phyloP scores from a whole-genome alignment of 345 rosid species.

The Arabis hirsuta region DNA sequence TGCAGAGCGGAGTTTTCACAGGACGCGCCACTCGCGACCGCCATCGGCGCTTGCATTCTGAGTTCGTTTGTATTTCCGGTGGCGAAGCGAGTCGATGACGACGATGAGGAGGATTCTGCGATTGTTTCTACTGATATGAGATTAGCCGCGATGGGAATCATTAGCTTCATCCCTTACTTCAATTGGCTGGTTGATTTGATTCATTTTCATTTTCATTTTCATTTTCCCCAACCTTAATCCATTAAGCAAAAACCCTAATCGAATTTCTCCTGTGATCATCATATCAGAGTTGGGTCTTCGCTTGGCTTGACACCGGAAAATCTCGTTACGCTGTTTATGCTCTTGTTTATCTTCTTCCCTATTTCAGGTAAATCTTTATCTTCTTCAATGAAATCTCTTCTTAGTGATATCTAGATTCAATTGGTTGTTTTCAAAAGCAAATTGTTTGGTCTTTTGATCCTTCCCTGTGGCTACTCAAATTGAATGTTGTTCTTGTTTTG shows the following conservation, averaged over 20 bases:
- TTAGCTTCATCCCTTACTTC: constrained; percentile 91
- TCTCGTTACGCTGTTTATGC: constrained; percentile 80
- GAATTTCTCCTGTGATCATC: background rate
- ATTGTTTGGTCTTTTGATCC: too few species aligned
- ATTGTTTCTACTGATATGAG: constrained; percentile 72
- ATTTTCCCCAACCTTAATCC: background rate
- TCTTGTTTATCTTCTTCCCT: constrained; percentile 80
- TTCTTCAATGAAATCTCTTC: too few species aligned
- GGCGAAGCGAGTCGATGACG: constrained; percentile 38
- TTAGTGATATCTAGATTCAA: background rate
- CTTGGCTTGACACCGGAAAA: constrained; percentile 94
- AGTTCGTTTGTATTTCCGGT: constrained; percentile 71
- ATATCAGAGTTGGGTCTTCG: constrained; percentile 90
- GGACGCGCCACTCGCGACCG: constrained; percentile 72
- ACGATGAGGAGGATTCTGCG: constrained; percentile 54
- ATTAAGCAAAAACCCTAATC: background rate
- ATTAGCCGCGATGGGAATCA: constrained; percentile 88
- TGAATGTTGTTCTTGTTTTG: constrained; percentile 1
- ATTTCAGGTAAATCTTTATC: constrained; percentile 72
- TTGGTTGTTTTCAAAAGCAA: too few species aligned
- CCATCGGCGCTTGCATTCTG: constrained; percentile 77
- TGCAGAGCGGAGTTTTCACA: constrained; percentile 73
- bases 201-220: background rate
- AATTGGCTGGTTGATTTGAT: constrained; percentile 96
- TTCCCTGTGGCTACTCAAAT: too few species aligned